Percentiles rank a stretch among this genome's conserved stretches.
Conservation (phyloP, 345 rosid species). For the Eucalyptus guilfoylei region DNA sequence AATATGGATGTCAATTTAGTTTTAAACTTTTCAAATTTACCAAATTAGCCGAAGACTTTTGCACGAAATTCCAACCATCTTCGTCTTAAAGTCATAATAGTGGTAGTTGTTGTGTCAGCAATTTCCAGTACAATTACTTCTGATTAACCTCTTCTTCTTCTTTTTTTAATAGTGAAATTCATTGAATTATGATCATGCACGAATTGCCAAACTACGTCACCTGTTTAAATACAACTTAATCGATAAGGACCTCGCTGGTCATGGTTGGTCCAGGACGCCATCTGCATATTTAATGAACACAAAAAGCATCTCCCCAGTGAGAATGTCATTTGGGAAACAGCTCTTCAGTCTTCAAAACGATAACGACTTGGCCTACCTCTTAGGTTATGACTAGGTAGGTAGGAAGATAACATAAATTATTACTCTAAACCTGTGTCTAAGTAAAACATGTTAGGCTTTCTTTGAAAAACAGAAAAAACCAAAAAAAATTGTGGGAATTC, state of each 20-base stretch:
- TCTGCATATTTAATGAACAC: not conserved
- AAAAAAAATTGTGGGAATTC: not conserved
- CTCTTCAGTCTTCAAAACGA: not conserved
- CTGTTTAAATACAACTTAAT: not conserved
- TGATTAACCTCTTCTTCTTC: not conserved
- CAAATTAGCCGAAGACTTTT: not conserved
- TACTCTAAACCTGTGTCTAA: not conserved
- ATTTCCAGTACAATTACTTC: not conserved
- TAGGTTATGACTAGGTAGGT: not conserved
- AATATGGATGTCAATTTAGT: not conserved
- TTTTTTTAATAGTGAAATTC: not conserved
- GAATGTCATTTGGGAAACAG: not conserved
- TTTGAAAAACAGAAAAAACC: not conserved
- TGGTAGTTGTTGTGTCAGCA: too few relatives aligned
- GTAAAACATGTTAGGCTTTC: not conserved
- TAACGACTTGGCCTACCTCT: not conserved
- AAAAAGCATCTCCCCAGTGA: not conserved
- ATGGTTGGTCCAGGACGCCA: not conserved
- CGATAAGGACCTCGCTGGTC: not conserved
- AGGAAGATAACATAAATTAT: not conserved
- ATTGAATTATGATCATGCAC: not conserved
- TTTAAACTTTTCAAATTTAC: fast-evolving
- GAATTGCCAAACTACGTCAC: not conserved
- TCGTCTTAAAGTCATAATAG: too few relatives aligned
- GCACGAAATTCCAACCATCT: not conserved